These are phyloP conservation scores for Colletotrichum incanum DNA, from an alignment of 2,329 filamentous ascomycete species.

Conservation along the genomic window DNA sequence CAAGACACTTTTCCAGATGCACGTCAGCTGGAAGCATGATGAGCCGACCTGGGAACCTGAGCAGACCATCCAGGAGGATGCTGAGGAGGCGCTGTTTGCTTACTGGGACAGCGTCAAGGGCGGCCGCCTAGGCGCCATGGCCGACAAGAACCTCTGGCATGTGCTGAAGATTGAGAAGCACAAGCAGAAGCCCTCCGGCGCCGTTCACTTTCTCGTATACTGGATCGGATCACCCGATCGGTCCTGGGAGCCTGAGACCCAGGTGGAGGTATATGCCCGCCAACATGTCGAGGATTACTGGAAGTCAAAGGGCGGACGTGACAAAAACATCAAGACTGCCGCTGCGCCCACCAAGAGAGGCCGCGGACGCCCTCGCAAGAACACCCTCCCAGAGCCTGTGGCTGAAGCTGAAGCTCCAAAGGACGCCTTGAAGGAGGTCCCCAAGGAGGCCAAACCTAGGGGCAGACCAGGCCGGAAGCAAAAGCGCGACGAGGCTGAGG, in stretches of 20 bases:
- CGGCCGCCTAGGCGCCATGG: conserved; percentile 39
- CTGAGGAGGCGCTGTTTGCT: conserved; percentile 49
- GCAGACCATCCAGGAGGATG: conserved; percentile 53
- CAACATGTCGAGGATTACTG: conserved; percentile 50
- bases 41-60: conserved; percentile 54
- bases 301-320: conserved; percentile 51
- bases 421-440: background rate
- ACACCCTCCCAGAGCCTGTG: background rate
- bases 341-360: conserved; percentile 19
- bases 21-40: conserved; percentile 51
- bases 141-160: conserved; percentile 43
- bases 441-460: conserved; percentile 5
- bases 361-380: conserved; percentile 37
- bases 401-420: background rate
- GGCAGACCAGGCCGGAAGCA: conserved; percentile 5
- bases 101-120: conserved; percentile 44
- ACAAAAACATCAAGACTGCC: conserved; percentile 39
- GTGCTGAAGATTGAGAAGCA: conserved; percentile 42
- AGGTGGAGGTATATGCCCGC: conserved; percentile 18
- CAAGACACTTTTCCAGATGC: conserved; percentile 48
- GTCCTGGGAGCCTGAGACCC: conserved; percentile 43
- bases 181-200: conserved; percentile 28
- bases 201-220: conserved; percentile 23
- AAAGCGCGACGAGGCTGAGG: conserved; percentile 16
- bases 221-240: conserved; percentile 40